Evolutionary conservation across 2,329 filamentous ascomycete genomes (phyloP).

Genomic region (Escovopsis sp.): DNA sequence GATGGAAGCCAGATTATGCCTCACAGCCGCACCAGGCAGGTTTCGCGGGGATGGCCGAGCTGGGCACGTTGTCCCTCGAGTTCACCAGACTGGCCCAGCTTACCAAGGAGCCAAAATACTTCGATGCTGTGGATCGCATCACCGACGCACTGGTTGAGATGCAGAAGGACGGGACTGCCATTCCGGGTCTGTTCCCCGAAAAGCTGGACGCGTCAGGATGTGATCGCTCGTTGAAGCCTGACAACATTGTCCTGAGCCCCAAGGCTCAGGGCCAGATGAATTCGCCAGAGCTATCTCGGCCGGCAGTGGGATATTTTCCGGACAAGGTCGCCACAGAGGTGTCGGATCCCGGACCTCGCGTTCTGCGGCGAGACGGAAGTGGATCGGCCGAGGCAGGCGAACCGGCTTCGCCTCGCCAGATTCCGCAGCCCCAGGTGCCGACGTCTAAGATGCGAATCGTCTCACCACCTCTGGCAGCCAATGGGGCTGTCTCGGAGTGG

Average conservation of each 20-base stretch:
- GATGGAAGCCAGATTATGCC: conserved; percentile 53
- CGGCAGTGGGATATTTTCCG: conserved; percentile 14
- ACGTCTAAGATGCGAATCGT: too few relatives aligned
- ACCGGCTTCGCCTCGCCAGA: not conserved
- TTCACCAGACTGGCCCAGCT: conserved; percentile 82
- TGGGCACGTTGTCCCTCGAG: conserved; percentile 71
- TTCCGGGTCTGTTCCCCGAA: conserved; percentile 72
- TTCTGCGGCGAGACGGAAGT: not conserved
- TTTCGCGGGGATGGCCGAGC: conserved; percentile 47
- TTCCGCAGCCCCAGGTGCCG: not conserved
- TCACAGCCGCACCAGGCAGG: conserved; percentile 49
- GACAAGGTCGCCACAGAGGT: conserved; percentile 1
- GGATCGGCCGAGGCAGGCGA: not conserved
- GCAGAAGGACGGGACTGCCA: conserved; percentile 50
- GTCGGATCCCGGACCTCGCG: conserved; percentile 2
- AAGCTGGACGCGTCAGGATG: conserved; percentile 68
- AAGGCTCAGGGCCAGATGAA: conserved; percentile 22
- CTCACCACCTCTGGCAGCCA: conserved; percentile 17
- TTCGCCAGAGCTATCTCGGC: conserved; percentile 12
- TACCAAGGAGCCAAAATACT: conserved; percentile 68
- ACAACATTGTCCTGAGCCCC: conserved; percentile 15
- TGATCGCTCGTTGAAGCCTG: conserved; percentile 34
- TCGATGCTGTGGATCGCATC: conserved; percentile 76
- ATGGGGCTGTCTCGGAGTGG: conserved; percentile 18
- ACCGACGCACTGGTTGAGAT: conserved; percentile 63